Evolutionary conservation across 495 filamentous ascomycete genomes (phyloP).

Genomic region (Jackrogersella minutella): DNA sequence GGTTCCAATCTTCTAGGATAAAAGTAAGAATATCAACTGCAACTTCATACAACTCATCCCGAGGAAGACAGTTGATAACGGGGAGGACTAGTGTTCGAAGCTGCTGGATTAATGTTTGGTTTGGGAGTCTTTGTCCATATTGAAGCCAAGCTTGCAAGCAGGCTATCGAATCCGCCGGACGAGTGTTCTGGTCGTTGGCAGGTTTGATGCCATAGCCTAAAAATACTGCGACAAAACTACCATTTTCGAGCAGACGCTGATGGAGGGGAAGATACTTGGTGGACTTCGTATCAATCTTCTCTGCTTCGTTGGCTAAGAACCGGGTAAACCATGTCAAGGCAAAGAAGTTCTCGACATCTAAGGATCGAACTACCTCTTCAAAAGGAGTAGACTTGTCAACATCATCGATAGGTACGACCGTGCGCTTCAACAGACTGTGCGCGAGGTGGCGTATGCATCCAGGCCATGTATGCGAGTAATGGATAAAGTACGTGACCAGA

Average conservation of each 20-base stretch:
- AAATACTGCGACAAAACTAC: conserved; percentile 58
- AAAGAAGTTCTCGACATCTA: conserved; percentile 64
- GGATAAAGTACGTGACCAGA: conserved; percentile 79
- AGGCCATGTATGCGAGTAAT: conserved; percentile 72
- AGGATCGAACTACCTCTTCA: conserved; percentile 59
- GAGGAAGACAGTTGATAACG: conserved; percentile 63
- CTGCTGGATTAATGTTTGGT: conserved; percentile 60
- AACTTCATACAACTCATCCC: conserved; percentile 62
- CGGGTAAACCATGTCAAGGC: conserved; percentile 76
- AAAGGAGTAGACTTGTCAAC: conserved; percentile 60
- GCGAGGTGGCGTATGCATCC: conserved; percentile 73
- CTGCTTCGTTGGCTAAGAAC: conserved; percentile 77
- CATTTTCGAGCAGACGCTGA: conserved; percentile 59
- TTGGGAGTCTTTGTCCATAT: conserved; percentile 69
- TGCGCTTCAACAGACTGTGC: conserved; percentile 64
- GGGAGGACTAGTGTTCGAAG: conserved; percentile 63
- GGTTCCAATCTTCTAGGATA: conserved; percentile 67
- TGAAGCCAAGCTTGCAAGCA: conserved; percentile 75
- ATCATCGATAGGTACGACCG: conserved; percentile 55
- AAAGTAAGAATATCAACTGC: conserved; percentile 72
- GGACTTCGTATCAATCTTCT: conserved; percentile 67
- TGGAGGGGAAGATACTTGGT: conserved; percentile 62
- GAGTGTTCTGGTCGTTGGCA: conserved; percentile 29
- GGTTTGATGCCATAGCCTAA: conserved; percentile 55
- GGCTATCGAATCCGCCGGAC: conserved; percentile 61